Evolutionary conservation across 164 flowering plant species (phyloP).

Genomic region (Chimonanthus salicifolius): DNA sequence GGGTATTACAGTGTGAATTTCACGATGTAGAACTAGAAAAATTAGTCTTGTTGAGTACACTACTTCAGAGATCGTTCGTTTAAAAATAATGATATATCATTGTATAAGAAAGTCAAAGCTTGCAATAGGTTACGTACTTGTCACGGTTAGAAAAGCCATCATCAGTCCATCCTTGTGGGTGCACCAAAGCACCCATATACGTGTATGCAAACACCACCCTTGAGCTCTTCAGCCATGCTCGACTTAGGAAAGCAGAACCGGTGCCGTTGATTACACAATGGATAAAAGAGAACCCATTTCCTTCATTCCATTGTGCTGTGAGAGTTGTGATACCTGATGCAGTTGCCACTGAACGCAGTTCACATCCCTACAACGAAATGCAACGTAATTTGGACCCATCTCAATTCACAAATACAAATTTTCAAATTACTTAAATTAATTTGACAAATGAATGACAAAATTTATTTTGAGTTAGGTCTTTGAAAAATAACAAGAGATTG

Average conservation of each 20-base stretch:
- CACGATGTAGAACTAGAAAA: not conserved
- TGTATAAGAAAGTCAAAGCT: no score
- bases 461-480: no score
- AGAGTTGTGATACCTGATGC: slow-evolving; percentile 3
- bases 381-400: not conserved
- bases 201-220: slow-evolving; percentile 15
- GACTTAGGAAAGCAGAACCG: slow-evolving; percentile 4
- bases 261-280: slow-evolving; percentile 11
- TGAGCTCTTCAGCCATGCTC: slow-evolving; percentile 17
- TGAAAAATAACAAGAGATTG: no score
- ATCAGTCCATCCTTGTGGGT: slow-evolving; percentile 13
- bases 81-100: no score
- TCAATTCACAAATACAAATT: no score
- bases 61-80: no score
- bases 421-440: no score
- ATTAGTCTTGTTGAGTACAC: not conserved
- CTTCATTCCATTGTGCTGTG: slow-evolving; percentile 11
- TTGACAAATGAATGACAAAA: no score
- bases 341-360: slow-evolving; percentile 6
- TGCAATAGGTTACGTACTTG: slow-evolving; percentile 4
- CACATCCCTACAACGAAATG: not conserved
- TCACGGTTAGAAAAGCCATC: not conserved
- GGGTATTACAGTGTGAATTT: no score
- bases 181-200: slow-evolving; percentile 2
- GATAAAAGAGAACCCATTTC: slow-evolving; percentile 13